These are phyloP conservation scores for Zalaria sp. DNA, from an alignment of 2,329 filamentous ascomycete genomes.

Conservation along the genomic window DNA sequence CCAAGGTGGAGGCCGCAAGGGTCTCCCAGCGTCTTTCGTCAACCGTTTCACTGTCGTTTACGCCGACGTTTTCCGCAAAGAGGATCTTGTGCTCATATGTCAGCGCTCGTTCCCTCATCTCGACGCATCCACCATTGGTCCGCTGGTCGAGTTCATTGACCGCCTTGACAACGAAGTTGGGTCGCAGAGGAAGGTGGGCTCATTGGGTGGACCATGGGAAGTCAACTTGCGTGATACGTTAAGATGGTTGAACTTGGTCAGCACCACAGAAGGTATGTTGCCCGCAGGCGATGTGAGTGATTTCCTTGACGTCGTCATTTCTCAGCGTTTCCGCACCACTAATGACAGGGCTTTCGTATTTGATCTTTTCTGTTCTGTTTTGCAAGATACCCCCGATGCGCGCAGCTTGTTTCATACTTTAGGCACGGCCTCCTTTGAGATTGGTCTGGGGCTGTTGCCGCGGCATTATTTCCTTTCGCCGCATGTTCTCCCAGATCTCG, in stretches of 20 bases:
- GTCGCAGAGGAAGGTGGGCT: conserved; percentile 38
- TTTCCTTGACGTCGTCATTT: conserved; percentile 69
- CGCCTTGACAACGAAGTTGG: conserved; percentile 60
- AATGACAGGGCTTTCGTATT: conserved; percentile 53
- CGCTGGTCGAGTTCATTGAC: conserved; percentile 68
- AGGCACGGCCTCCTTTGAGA: conserved; percentile 52
- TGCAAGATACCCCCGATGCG: conserved; percentile 30
- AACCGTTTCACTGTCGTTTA: conserved; percentile 98
- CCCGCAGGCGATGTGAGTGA: conserved; percentile 48
- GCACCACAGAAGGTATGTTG: conserved; percentile 46
- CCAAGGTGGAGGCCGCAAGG: conserved; percentile 90
- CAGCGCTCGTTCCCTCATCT: conserved; percentile 59
- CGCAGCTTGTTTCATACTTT: conserved; percentile 58
- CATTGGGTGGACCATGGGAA: conserved; percentile 70
- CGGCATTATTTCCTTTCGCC: conserved; percentile 32
- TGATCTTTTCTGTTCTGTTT: conserved; percentile 51
- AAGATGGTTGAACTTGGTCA: conserved; percentile 67
- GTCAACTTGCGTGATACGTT: conserved; percentile 87
- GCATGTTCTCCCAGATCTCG: neutral
- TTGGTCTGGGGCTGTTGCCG: conserved; percentile 60
- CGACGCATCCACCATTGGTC: conserved; percentile 41
- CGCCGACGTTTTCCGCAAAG: conserved; percentile 71
- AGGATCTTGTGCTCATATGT: conserved; percentile 74
- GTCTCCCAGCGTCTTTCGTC: conserved; percentile 87
- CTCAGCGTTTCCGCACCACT: conserved; percentile 69